Conservation (phyloP, 2,329 filamentous ascomycete genomes). For the Blastomyces gilchristii region DNA sequence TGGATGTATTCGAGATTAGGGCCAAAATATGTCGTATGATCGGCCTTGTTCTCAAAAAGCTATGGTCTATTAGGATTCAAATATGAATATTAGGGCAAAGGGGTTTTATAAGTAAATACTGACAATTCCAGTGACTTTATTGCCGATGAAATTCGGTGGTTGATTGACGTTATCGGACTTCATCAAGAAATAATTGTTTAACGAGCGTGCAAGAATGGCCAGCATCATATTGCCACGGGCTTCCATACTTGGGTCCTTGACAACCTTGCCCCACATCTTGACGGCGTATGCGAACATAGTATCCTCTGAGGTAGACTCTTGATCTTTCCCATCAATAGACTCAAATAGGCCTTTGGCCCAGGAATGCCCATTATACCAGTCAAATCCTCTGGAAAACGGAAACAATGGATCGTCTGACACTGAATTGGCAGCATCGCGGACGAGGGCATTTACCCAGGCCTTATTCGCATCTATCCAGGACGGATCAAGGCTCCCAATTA, state of each 20-base stretch:
- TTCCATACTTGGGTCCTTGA: slow-evolving; percentile 68
- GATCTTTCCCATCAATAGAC: slow-evolving; percentile 45
- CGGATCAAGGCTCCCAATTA: slow-evolving; percentile 70
- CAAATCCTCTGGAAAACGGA: slow-evolving; percentile 73
- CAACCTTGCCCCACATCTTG: slow-evolving; percentile 85
- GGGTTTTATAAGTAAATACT: slow-evolving; percentile 15
- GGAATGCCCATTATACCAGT: slow-evolving; percentile 90
- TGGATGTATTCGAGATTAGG: slow-evolving; percentile 59
- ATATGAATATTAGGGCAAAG: neutral
- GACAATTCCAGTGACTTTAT: slow-evolving; percentile 57
- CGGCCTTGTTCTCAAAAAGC: slow-evolving; percentile 89
- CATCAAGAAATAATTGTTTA: slow-evolving; percentile 78
- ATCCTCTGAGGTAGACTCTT: slow-evolving; percentile 83
- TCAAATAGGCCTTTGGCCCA: slow-evolving; percentile 62
- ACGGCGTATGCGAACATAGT: slow-evolving; percentile 75
- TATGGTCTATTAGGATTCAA: slow-evolving; percentile 14
- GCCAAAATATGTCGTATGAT: slow-evolving; percentile 87
- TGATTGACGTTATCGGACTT: slow-evolving; percentile 57
- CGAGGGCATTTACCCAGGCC: slow-evolving; percentile 70
- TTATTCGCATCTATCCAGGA: slow-evolving; percentile 63
- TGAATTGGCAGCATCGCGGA: slow-evolving; percentile 76
- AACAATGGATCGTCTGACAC: slow-evolving; percentile 60
- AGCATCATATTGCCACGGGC: slow-evolving; percentile 77
- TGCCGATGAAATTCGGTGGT: slow-evolving; percentile 65
- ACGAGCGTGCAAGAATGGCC: slow-evolving; percentile 60